Percentiles rank a stretch among this genome's conserved stretches.
phyloP scores from a whole-genome alignment of 2,329 filamentous ascomycete genomes.

The Penicillium griseofulvum region DNA sequence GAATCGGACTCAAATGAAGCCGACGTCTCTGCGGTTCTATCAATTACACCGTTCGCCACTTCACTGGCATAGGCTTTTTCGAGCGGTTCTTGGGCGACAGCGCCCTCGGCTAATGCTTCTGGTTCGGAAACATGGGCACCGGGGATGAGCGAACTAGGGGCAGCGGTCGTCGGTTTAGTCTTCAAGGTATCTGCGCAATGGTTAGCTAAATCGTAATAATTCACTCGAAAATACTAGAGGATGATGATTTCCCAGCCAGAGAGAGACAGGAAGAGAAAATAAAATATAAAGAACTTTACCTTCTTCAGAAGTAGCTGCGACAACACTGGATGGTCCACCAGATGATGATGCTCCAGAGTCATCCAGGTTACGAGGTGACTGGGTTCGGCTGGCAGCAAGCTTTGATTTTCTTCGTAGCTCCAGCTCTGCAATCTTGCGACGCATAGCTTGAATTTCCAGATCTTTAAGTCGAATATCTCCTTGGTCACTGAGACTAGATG shows the following conservation, averaged over 20 bases:
- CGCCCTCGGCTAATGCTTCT: not conserved
- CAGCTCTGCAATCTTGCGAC: slow-evolving; percentile 50
- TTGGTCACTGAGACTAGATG: slow-evolving; percentile 35
- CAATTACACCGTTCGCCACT: slow-evolving; percentile 9
- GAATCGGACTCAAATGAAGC: slow-evolving; percentile 29
- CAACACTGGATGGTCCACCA: slow-evolving; percentile 8
- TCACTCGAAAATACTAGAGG: not conserved
- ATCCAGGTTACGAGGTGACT: slow-evolving; percentile 33
- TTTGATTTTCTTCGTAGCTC: slow-evolving; percentile 47
- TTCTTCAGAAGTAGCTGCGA: slow-evolving; percentile 3
- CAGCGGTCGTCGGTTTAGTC: slow-evolving; percentile 11
- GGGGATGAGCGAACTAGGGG: not conserved
- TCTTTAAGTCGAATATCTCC: slow-evolving; percentile 50
- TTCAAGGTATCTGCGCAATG: slow-evolving; percentile 42
- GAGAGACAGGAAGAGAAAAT: not conserved
- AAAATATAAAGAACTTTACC: slow-evolving; percentile 4
- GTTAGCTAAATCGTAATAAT: slow-evolving; percentile 30
- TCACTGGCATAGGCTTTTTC: slow-evolving; percentile 10
- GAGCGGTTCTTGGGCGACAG: slow-evolving; percentile 2
- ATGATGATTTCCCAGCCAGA: not conserved
- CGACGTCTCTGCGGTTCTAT: slow-evolving; percentile 16
- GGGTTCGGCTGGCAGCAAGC: slow-evolving; percentile 35
- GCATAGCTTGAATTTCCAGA: slow-evolving; percentile 49
- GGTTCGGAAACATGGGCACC: not conserved
- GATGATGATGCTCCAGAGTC: slow-evolving; percentile 24